Evolutionary conservation across 306 rosid species (phyloP).

Genomic region (Neltuma alba): DNA sequence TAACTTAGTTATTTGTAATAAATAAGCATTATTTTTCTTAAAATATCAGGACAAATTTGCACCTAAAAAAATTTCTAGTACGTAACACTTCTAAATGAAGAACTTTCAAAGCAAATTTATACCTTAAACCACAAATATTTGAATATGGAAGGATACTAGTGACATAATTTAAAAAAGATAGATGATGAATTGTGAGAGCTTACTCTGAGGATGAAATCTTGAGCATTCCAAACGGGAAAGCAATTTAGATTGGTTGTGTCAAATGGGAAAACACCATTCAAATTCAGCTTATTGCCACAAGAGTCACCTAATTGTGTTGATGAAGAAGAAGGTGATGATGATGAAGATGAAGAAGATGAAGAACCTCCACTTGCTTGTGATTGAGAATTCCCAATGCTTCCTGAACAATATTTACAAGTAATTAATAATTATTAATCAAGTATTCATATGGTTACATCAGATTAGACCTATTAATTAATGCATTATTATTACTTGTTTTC

Average conservation of each 20-base stretch:
- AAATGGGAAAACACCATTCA: conserved; percentile 49
- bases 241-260: conserved; percentile 64
- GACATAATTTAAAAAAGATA: not conserved
- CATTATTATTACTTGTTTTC: conserved; percentile 29
- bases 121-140: no score
- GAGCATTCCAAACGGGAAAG: conserved; percentile 63
- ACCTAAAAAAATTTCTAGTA: no score
- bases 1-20: no score
- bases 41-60: no score
- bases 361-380: conserved; percentile 44
- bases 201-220: conserved; percentile 70
- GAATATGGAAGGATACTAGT: no score
- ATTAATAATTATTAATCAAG: not conserved
- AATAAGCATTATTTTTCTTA: no score
- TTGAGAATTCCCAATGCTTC: conserved; percentile 50
- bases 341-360: conserved; percentile 12
- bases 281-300: conserved; percentile 55
- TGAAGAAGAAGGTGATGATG: not conserved
- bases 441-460: not conserved
- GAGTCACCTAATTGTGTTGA: conserved; percentile 61
- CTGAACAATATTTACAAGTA: conserved; percentile 40
- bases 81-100: no score
- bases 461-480: conserved; percentile 27
- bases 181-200: conserved; percentile 33
- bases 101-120: no score